Conservation (phyloP, 345 rosid species). For the Linum lewisii region DNA sequence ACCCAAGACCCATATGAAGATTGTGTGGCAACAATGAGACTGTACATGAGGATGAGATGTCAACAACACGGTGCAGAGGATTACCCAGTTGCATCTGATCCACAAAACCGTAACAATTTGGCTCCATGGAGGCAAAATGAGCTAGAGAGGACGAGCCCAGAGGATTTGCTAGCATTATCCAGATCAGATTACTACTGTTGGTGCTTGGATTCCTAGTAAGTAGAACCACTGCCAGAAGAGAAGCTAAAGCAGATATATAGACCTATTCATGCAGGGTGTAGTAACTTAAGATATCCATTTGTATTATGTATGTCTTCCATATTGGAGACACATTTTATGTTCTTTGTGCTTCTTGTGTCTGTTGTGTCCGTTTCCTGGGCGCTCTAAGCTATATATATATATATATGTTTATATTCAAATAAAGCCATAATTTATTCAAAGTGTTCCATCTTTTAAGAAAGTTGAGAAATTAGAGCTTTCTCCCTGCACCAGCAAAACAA, state of each 20-base stretch:
- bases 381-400: not conserved
- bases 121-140: slow-evolving; percentile 75
- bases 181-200: slow-evolving; percentile 86
- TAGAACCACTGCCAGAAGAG: not conserved
- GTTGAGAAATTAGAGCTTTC: not conserved
- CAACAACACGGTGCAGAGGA: slow-evolving; percentile 55
- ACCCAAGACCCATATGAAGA: slow-evolving; percentile 80
- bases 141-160: slow-evolving; percentile 73
- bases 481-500: not conserved
- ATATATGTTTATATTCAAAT: too few relatives aligned
- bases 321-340: not conserved
- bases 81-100: slow-evolving; percentile 56
- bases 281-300: not conserved
- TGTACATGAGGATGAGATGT: slow-evolving; percentile 74
- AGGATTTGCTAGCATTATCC: slow-evolving; percentile 55
- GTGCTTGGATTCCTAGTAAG: slow-evolving; percentile 57
- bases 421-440: not conserved
- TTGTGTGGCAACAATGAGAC: slow-evolving; percentile 84
- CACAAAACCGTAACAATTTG: slow-evolving; percentile 65
- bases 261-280: not conserved
- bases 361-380: not conserved
- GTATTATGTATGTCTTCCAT: not conserved
- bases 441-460: not conserved
- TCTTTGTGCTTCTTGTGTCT: not conserved
- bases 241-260: not conserved